phyloP scores from a whole-genome alignment of 2,329 filamentous ascomycete species.

The Fusarium algeriense region DNA sequence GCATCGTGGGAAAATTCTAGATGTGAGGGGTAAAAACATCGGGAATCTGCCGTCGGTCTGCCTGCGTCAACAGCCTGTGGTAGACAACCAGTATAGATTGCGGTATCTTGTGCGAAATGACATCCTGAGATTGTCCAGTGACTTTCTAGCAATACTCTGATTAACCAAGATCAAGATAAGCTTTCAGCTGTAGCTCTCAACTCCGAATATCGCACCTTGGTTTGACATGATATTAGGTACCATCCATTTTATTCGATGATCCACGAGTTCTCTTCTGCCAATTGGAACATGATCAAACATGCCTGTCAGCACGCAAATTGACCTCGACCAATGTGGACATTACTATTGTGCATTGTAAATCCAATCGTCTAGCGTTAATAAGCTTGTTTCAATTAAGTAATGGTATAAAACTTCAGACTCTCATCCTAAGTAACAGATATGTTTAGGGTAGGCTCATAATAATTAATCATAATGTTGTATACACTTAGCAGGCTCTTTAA shows the following conservation, averaged over 20 bases:
- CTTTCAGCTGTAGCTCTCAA: not conserved
- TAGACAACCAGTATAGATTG: not conserved
- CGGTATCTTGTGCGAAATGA: not conserved
- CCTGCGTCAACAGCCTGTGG: not conserved
- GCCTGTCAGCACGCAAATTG: too few relatives aligned
- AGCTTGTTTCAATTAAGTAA: too few relatives aligned
- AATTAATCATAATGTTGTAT: too few relatives aligned
- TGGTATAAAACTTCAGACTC: too few relatives aligned
- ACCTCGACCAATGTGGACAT: too few relatives aligned
- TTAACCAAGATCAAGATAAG: not conserved
- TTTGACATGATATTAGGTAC: not conserved
- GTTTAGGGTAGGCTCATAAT: too few relatives aligned
- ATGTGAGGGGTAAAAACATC: not conserved
- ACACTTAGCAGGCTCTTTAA: too few relatives aligned
- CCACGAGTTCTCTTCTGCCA: too few relatives aligned
- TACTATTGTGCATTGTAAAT: too few relatives aligned
- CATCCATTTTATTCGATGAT: not conserved
- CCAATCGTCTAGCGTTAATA: too few relatives aligned
- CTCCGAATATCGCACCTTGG: not conserved
- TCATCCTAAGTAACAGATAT: too few relatives aligned
- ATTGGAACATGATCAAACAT: fast-evolving
- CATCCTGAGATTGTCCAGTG: not conserved
- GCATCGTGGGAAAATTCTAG: fast-evolving
- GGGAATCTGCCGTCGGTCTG: not conserved
- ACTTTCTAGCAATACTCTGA: fast-evolving